Percentiles rank a stretch among this genome's conserved stretches.
These are phyloP conservation scores for Pseudonitzschia pungens DNA, from an alignment of 108 stramenopile genomes.

Conservation along the genomic window DNA sequence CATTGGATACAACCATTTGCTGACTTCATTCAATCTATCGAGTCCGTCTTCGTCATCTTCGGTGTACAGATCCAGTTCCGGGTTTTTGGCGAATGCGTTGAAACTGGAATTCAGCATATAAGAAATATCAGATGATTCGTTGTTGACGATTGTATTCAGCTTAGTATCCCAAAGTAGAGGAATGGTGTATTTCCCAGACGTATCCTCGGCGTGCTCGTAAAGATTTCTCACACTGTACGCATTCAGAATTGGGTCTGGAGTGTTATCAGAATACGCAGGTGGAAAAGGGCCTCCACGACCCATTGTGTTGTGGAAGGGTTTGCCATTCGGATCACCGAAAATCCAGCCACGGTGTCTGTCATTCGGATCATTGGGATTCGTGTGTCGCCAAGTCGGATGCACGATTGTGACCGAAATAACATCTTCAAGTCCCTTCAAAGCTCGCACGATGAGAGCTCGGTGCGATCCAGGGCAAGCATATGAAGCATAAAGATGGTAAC, in stretches of 20 bases:
- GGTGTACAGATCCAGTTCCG: constrained; percentile 89
- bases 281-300: constrained; percentile 81
- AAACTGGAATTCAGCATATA: constrained; percentile 95
- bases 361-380: constrained; percentile 62
- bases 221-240: constrained; percentile 50
- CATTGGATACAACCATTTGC: constrained; percentile 87
- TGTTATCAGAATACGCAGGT: constrained; percentile 62
- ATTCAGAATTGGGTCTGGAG: constrained; percentile 62
- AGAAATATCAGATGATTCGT: constrained; percentile 96
- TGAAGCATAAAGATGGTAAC: constrained; percentile 80
- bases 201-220: constrained; percentile 61
- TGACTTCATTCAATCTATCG: constrained; percentile 71
- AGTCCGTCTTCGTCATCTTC: constrained; percentile 68
- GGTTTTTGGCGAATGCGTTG: constrained; percentile 69
- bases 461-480: constrained; percentile 83
- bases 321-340: constrained; percentile 70
- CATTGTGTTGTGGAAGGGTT: constrained; percentile 61
- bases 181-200: constrained; percentile 90
- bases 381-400: constrained; percentile 85
- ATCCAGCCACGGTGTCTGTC: constrained; percentile 94
- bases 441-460: constrained; percentile 78
- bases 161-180: constrained; percentile 97
- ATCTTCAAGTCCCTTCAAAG: constrained; percentile 90
- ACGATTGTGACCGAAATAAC: constrained; percentile 82
- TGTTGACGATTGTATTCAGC: constrained; percentile 92